A percentile compares a stretch with the other conserved stretches of the same genome.
Conservation (phyloP, 805 yeast species). For the Kluyveromyces wickerhamii region DNA sequence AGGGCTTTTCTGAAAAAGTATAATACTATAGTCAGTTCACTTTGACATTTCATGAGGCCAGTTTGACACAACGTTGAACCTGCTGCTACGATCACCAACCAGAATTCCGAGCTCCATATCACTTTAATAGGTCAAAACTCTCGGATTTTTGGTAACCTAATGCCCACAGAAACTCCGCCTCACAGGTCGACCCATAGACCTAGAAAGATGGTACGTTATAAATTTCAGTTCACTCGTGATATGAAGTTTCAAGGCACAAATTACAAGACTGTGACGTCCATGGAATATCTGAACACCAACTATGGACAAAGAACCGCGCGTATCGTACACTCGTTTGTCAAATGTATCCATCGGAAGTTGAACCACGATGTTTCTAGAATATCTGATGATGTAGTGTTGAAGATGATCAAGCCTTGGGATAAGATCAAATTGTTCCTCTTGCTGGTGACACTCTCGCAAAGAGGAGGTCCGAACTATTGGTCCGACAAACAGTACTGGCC, state of each 20-base stretch:
- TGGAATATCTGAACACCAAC: slow-evolving; percentile 25
- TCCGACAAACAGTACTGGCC: slow-evolving; percentile 18
- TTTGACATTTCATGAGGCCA: no score
- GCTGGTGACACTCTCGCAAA: slow-evolving; percentile 25
- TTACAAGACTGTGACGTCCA: slow-evolving; percentile 26
- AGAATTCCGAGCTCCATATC: no score
- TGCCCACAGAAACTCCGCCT: background rate
- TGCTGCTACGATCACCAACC: no score
- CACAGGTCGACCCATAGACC: background rate
- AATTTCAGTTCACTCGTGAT: slow-evolving; percentile 19
- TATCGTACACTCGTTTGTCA: slow-evolving; percentile 24
- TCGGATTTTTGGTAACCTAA: no score
- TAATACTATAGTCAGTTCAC: no score
- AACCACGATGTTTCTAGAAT: slow-evolving; percentile 24
- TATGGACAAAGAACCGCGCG: slow-evolving; percentile 26
- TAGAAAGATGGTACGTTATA: slow-evolving; percentile 8
- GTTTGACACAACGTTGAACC: no score
- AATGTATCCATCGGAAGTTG: slow-evolving; percentile 27
- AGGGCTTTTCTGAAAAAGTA: no score
- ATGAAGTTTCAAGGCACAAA: slow-evolving; percentile 22
- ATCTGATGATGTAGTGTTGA: slow-evolving; percentile 16
- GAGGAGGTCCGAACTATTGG: slow-evolving; percentile 33
- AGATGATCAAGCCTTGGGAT: slow-evolving; percentile 21
- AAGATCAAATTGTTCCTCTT: slow-evolving; percentile 26
- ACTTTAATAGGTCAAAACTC: no score